Evolutionary conservation across 192 early-diverging fungal species (phyloP), one percentile per base, ranked within the genome.

Genomic region (Oehlia diaphana): DNA sequence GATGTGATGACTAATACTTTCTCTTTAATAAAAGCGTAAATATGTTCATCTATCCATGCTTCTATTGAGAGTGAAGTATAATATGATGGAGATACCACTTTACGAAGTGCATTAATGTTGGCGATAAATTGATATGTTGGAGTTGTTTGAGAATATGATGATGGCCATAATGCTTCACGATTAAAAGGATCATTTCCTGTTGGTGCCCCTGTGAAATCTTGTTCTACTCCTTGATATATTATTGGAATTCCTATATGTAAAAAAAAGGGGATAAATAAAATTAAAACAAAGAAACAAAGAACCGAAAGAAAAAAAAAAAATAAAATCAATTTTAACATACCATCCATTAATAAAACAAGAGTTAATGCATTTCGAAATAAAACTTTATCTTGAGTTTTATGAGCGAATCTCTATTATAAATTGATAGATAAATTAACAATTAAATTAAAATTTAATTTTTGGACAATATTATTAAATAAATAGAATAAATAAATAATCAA

Each of bases 131-230:
- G 2, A 35, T 81, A 83, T 9, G 78, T 62, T 23, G 79, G 77
- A 9, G 44, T 62, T 13, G 70, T 62, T 5, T 63, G 66, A 33
- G 49, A 47, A 14, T 76, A 83, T 3, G n/a, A n/a, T 53, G 82
- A 77, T 35, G 79, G 39, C 82, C 82, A 83, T 19, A 83, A 62
- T 10, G 73, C 35, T 50, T 81, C 82, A 35, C 82, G 79, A 63
- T 80, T 80, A 3, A 33, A 73, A 13, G 82, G 82, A 63, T 83
- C 82, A 8, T 21, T 42, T 61, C 82, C 82, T 47, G 71, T n/a
- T 37, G 47, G 16, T 26, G 9, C 9, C 33, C 82, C 82, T 7
- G 2, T 71, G 73, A 80, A 83, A 6, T 58, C 71, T 76, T 83
- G 82, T 58, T 83, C 82, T 0, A 69, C 39, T 4, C 82, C 82